Evolutionary conservation across 2,329 filamentous ascomycete genomes (phyloP).

Genomic region (Colletotrichum sp.): DNA sequence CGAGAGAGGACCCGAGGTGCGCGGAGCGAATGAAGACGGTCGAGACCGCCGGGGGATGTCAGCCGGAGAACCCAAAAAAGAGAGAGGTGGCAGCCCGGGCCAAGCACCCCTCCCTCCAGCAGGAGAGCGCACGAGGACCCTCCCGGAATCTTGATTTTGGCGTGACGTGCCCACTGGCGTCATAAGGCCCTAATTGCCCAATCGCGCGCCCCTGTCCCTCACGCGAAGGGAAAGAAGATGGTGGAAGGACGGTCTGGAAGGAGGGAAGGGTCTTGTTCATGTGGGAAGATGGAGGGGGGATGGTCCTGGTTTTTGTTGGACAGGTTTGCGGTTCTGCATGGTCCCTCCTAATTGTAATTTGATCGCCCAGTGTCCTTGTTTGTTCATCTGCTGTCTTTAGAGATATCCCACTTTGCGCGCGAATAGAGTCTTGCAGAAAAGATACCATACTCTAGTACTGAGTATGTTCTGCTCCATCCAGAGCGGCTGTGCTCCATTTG

Average conservation of each 20-base stretch:
- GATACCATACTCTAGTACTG: background rate
- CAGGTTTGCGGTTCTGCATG: background rate
- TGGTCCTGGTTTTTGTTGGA: background rate
- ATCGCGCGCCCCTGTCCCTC: constrained; percentile 12
- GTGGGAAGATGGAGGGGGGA: background rate
- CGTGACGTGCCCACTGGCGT: constrained; percentile 23
- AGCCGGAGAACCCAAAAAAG: background rate
- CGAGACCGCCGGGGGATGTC: background rate
- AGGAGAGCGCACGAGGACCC: background rate
- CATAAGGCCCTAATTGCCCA: constrained; percentile 22
- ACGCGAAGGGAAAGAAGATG: background rate
- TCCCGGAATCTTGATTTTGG: constrained; percentile 21
- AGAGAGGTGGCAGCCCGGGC: background rate
- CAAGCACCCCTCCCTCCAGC: background rate
- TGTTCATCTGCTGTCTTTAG: background rate
- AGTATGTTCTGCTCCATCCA: background rate
- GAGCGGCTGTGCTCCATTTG: background rate
- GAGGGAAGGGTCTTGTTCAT: background rate
- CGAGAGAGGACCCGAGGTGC: background rate
- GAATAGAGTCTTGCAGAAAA: background rate
- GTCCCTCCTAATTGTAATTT: background rate
- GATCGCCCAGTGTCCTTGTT: background rate
- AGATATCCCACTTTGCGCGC: background rate
- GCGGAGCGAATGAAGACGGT: background rate
- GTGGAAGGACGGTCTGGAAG: background rate